Conservation (phyloP, 2,329 filamentous ascomycete genomes). For the Whalleya microplaca region DNA sequence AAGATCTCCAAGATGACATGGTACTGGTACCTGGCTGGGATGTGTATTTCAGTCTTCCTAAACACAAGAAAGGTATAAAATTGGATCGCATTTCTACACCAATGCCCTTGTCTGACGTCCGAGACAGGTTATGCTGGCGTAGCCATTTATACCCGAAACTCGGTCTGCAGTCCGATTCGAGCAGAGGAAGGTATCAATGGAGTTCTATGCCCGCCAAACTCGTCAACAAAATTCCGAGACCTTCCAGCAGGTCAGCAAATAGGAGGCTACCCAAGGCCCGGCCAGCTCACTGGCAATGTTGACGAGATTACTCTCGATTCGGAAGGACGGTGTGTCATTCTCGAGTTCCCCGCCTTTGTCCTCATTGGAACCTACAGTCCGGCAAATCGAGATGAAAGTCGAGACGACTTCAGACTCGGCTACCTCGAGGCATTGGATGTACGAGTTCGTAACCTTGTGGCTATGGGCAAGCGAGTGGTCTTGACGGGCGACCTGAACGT, state of each 20-base stretch:
- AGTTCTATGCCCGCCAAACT: conserved; percentile 73
- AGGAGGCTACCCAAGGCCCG: conserved; percentile 79
- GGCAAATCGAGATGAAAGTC: conserved; percentile 81
- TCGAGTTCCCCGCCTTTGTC: conserved; percentile 95
- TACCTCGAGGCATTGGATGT: conserved; percentile 82
- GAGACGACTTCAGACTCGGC: conserved; percentile 79
- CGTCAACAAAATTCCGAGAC: conserved; percentile 71
- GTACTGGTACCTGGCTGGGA: conserved; percentile 95
- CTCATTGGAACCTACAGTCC: conserved; percentile 92
- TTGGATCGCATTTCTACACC: background rate
- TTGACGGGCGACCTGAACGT: conserved; percentile 91
- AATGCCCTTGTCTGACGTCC: conserved; percentile 16
- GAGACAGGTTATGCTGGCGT: conserved; percentile 87
- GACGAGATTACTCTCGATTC: conserved; percentile 80
- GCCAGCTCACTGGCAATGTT: conserved; percentile 66
- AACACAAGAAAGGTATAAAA: conserved; percentile 80
- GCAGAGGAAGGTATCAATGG: conserved; percentile 96
- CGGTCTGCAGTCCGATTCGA: conserved; percentile 80
- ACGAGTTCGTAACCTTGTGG: conserved; percentile 80
- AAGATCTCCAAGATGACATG: conserved; percentile 93
- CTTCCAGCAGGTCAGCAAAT: conserved; percentile 76
- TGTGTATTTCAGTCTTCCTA: conserved; percentile 91
- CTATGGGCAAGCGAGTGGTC: conserved; percentile 81
- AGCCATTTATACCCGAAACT: conserved; percentile 90
- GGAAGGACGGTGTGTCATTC: conserved; percentile 86